Base-by-base conservation (phyloP, 352 stramenopile genomes). In the Pythium grandisporangium region DNA sequence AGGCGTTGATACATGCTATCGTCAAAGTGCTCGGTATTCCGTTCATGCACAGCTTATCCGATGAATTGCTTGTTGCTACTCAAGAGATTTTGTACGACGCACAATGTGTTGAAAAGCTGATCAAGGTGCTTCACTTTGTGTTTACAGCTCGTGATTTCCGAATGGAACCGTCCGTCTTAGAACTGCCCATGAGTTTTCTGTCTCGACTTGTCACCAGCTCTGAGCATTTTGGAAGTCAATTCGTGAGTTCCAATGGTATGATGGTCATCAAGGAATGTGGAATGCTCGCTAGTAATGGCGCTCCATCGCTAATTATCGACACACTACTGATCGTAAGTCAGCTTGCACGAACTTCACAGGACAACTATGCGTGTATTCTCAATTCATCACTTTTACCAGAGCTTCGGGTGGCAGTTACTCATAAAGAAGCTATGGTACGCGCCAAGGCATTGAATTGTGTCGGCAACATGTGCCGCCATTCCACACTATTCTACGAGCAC, bases 401-500 rank as follows among this genome's bases (percentile, higher is more conserved):
- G 20, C 66, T 95, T 2, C 62, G 61, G 8, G 45, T 68, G 2
- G 44, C 96, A 5, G 56, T 94, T 8, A 19, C 56, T 26, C 70
- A 91, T 34, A 42, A 48, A 1, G 75, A 93, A 42, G 49, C 79
- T 3, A 82, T 84, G 59, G 76, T 97, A 2, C 66, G 87, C 5
- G 72, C 84, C 8, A 96, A 95, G 51, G 58, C 69, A 1, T 84
- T 94, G 38, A 96, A 97, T 44, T 93, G 93, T 38, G 67, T 97
- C 27, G 91, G 91, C 6, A 97, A 97, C 35, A 65, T 97, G 13
- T 96, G 87, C 40, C 72, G 83, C 10, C 84, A 97, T 56, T 95
- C 81, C n/a, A 80, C 70, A 5, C 50, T 74, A 13, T 96, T 96
- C 42, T 97, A 96, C 43, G 51, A 59, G 3, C 62, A 74, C 10